Evolutionary conservation across 495 filamentous ascomycete species (phyloP).

Genomic region (Pyrenopolyporus hunteri): DNA sequence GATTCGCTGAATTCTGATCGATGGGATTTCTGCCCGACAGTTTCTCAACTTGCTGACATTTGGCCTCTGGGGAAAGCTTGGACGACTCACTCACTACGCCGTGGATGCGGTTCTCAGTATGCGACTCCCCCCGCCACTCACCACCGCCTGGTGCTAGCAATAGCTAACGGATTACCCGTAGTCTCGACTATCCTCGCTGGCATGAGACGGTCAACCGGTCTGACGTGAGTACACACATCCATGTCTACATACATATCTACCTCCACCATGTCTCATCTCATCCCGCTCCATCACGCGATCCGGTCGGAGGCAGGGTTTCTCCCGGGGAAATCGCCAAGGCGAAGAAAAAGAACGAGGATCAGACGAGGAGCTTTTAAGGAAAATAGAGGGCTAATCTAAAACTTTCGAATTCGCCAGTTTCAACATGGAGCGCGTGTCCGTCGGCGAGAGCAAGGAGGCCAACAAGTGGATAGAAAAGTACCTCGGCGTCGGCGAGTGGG

Average conservation of each 20-base stretch:
- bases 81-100: conserved; percentile 89
- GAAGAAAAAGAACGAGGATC: conserved; percentile 45
- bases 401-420: conserved; percentile 73
- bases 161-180: conserved; percentile 48
- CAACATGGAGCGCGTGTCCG: conserved; percentile 79
- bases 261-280: not conserved
- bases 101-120: conserved; percentile 93
- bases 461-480: conserved; percentile 94
- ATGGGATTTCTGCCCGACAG: conserved; percentile 45
- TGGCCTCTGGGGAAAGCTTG: conserved; percentile 76
- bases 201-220: conserved; percentile 92
- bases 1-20: conserved; percentile 36
- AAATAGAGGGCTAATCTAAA: conserved; percentile 9
- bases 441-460: conserved; percentile 76
- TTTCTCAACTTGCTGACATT: conserved; percentile 67
- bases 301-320: not conserved
- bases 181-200: conserved; percentile 96
- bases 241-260: not conserved
- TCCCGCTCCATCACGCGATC: conserved; percentile 1
- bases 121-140: conserved; percentile 37
- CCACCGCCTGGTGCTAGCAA: not conserved
- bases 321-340: conserved; percentile 2
- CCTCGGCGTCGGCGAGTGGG: conserved; percentile 93
- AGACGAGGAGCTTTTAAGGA: not conserved
- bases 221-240: conserved; percentile 78